phyloP scores from a whole-genome alignment of 2,329 filamentous ascomycete genomes.

The Fusarium solani-melongenae region DNA sequence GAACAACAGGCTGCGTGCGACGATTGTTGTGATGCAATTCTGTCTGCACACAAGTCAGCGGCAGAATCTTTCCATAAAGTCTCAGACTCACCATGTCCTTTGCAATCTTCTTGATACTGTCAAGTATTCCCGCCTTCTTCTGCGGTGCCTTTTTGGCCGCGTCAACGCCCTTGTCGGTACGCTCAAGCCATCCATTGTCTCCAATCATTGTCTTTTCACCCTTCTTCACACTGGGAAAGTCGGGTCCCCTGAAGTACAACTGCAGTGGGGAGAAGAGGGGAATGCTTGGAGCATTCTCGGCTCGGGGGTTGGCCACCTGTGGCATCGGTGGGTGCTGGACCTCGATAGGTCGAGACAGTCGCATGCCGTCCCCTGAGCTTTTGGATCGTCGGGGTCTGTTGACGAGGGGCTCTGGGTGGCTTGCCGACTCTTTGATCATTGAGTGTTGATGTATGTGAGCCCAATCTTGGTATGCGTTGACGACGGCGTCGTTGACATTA shows the following conservation, averaged over 20 bases:
- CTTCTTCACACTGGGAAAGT: slow-evolving; percentile 52
- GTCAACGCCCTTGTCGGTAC: slow-evolving; percentile 45
- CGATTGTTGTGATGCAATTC: slow-evolving; percentile 52
- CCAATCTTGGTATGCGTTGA: slow-evolving; percentile 45
- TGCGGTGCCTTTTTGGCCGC: slow-evolving; percentile 42
- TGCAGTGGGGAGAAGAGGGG: slow-evolving; percentile 56
- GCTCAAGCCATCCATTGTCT: slow-evolving; percentile 67
- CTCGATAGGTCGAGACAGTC: slow-evolving; percentile 19
- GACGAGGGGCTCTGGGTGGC: slow-evolving; percentile 20
- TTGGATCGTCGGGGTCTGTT: slow-evolving; percentile 44
- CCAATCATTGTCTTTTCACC: slow-evolving; percentile 65
- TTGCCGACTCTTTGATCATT: slow-evolving; percentile 24
- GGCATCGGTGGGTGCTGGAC: slow-evolving; percentile 24
- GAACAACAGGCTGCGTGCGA: slow-evolving; percentile 46
- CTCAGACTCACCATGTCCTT: slow-evolving; percentile 61
- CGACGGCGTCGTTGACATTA: slow-evolving; percentile 29
- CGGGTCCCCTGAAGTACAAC: slow-evolving; percentile 55
- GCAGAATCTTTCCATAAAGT: not conserved
- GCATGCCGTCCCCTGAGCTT: slow-evolving; percentile 43
- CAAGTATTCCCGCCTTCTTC: slow-evolving; percentile 57
- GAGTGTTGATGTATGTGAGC: slow-evolving; percentile 34
- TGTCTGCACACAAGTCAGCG: slow-evolving; percentile 41
- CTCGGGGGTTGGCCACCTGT: slow-evolving; percentile 19
- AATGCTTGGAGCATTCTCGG: slow-evolving; percentile 23
- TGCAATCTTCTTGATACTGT: slow-evolving; percentile 63